phyloP scores from a whole-genome alignment of 2,329 filamentous ascomycete genomes.

The Exophiala bonariae region DNA sequence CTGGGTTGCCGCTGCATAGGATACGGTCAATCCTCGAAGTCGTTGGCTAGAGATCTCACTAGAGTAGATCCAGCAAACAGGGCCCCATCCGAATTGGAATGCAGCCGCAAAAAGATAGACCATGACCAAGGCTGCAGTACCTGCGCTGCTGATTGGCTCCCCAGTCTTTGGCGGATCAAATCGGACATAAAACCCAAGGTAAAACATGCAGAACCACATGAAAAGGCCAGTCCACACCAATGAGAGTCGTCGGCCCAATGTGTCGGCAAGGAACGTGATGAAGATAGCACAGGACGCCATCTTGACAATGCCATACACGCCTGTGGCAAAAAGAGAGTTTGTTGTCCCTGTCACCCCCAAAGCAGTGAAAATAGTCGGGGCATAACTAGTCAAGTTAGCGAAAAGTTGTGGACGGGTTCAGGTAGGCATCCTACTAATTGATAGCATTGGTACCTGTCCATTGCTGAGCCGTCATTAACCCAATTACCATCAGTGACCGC shows the following conservation, averaged over 20 bases:
- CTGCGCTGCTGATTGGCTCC: conserved; percentile 60
- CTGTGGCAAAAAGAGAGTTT: conserved; percentile 68
- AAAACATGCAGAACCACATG: conserved; percentile 64
- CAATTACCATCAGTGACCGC: conserved; percentile 54
- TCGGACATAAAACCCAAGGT: conserved; percentile 70
- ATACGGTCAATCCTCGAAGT: conserved; percentile 66
- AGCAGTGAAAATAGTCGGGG: conserved; percentile 67
- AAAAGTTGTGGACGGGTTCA: no score
- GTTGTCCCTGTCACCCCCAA: conserved; percentile 61
- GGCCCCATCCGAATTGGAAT: conserved; percentile 72
- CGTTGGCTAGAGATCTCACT: conserved; percentile 69
- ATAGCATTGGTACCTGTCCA: conserved; percentile 59
- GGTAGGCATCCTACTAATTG: no score
- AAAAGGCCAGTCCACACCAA: conserved; percentile 66
- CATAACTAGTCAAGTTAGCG: no score
- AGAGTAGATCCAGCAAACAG: conserved; percentile 71
- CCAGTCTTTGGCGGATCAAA: conserved; percentile 59
- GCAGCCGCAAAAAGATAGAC: conserved; percentile 72
- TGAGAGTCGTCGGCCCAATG: conserved; percentile 63
- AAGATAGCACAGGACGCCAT: conserved; percentile 64
- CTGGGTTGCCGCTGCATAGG: conserved; percentile 67
- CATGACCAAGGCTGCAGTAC: conserved; percentile 69
- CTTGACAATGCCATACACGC: conserved; percentile 73
- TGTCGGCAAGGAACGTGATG: conserved; percentile 67
- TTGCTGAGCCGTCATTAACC: conserved; percentile 56